These are phyloP conservation scores for Polytolypa hystricis DNA, from an alignment of 2,329 filamentous ascomycete species.

Conservation along the genomic window DNA sequence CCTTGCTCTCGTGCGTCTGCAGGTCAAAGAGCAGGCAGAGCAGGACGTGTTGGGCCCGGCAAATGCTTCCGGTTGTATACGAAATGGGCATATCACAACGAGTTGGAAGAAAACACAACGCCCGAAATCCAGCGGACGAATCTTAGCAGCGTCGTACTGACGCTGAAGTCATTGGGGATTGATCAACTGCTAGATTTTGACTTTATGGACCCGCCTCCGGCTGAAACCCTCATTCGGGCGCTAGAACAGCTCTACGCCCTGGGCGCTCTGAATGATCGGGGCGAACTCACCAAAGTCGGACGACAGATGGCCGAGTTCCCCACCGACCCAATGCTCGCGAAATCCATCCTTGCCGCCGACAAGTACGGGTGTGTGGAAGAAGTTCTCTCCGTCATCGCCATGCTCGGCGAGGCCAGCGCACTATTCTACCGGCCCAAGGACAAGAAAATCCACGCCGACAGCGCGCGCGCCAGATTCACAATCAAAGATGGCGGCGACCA, in stretches of 20 bases:
- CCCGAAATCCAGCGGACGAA: constrained; percentile 91
- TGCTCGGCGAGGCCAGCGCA: constrained; percentile 78
- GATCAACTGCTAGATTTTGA: constrained; percentile 89
- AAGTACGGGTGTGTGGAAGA: constrained; percentile 90
- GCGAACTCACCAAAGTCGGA: constrained; percentile 80
- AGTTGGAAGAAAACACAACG: constrained; percentile 82
- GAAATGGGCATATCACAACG: constrained; percentile 86
- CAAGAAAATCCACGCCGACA: constrained; percentile 93
- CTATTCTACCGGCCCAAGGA: constrained; percentile 94
- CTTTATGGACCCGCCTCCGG: constrained; percentile 87
- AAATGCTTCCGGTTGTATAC: constrained; percentile 93
- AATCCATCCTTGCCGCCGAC: constrained; percentile 77
- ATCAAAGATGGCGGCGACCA: constrained; percentile 87
- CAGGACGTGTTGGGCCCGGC: constrained; percentile 81
- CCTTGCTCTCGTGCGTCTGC: constrained; percentile 86
- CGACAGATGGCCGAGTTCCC: constrained; percentile 94
- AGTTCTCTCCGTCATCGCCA: constrained; percentile 83
- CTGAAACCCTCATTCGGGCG: constrained; percentile 77
- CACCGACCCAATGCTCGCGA: constrained; percentile 81
- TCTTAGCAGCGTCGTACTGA: constrained; percentile 69
- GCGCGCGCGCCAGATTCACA: constrained; percentile 77
- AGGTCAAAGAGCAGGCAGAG: constrained; percentile 84
- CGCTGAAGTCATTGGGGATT: constrained; percentile 82
- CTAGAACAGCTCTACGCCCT: constrained; percentile 86
- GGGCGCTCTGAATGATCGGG: constrained; percentile 77